Evolutionary conservation across 352 stramenopile species (phyloP), one percentile per base, ranked within the genome.

Genomic region (Pythium rhizo-oryzae): DNA sequence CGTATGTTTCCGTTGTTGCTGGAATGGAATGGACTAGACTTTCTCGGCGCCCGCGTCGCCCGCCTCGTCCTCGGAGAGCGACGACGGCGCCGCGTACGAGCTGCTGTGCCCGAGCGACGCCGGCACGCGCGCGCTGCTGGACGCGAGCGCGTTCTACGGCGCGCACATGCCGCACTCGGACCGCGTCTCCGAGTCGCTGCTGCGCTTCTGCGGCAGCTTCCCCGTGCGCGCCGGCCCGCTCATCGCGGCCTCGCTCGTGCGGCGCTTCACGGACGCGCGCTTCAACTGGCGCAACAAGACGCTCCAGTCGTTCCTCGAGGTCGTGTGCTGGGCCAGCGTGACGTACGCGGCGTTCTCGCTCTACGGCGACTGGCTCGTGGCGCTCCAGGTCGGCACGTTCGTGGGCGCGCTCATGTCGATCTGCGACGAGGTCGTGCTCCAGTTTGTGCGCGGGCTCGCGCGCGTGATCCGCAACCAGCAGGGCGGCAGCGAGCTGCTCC

Each of bases 231-330:
- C 82, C 71, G 72, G 71, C 1, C 79, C 79, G 24, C 54, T 85
- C 21, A 59, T 93, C 2, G 53, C 69, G 25, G 43, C 66, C 4
- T 77, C 84, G 28, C 66, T 94, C 37, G 76, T 94, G 52, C 79
- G 78, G 35, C 73, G 84, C 7, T 91, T 92, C 70, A 94, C 86
- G 21, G 79, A 92, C 54, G 80, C 62, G 44, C 78, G 84, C 56
- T 90, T 92, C 62, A 93, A 94, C 65, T 94, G 87, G 87, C 65
- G 78, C 41, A 93, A 76, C 18, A 92, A 94, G 74, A 94, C 86
- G 47, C 70, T 94, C 65, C 86, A 92, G 71, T 93, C 84, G 19
- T 94, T 94, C 57, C 53, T 94, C n/a, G 86, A 94, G 62, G 60
- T 93, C 11, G 72, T 81, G 15, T 87, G 84, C 69, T 94, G 84